Percentiles rank a stretch among this genome's conserved stretches.
Conservation (phyloP, 805 yeast genomes). For the Lipomyces oligophaga region DNA sequence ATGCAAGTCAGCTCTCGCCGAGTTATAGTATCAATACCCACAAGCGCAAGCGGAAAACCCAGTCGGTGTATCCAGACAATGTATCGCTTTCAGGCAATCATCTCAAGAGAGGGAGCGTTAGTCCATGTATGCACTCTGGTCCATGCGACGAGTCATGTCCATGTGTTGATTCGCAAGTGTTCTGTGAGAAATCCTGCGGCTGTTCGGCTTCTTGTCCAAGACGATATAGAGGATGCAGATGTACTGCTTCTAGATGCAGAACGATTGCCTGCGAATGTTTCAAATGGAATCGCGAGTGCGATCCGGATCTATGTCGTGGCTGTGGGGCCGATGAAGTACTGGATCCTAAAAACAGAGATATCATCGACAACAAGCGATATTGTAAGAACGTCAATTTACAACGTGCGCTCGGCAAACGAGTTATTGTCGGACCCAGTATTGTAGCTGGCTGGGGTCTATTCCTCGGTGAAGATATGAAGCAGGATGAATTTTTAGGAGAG, state of each 20-base stretch:
- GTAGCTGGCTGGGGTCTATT: conserved; percentile 27
- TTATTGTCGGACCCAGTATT: conserved; percentile 19
- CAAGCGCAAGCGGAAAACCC: conserved; percentile 25
- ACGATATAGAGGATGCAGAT: conserved; percentile 24
- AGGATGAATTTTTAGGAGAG: conserved; percentile 23
- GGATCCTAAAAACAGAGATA: conserved; percentile 25
- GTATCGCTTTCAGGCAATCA: conserved; percentile 25
- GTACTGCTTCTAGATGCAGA: conserved; percentile 24
- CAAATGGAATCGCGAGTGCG: conserved; percentile 28
- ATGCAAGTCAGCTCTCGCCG: not conserved
- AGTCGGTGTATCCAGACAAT: conserved; percentile 20
- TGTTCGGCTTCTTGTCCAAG: conserved; percentile 19
- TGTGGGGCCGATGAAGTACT: conserved; percentile 26
- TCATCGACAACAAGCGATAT: conserved; percentile 15
- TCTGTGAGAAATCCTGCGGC: conserved; percentile 25
- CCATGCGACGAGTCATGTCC: conserved; percentile 23
- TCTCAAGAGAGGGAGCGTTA: conserved; percentile 20
- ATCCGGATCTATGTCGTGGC: conserved; percentile 24
- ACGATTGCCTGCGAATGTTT: conserved; percentile 24
- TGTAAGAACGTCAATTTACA: conserved; percentile 24
- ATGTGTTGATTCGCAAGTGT: conserved; percentile 18
- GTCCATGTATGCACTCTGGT: conserved; percentile 26
- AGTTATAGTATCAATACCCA: not conserved
- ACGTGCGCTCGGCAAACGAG: conserved; percentile 20
- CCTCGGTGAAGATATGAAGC: conserved; percentile 24